Evolutionary conservation across 345 rosid species (phyloP).

Genomic region (Boechera retrofracta): DNA sequence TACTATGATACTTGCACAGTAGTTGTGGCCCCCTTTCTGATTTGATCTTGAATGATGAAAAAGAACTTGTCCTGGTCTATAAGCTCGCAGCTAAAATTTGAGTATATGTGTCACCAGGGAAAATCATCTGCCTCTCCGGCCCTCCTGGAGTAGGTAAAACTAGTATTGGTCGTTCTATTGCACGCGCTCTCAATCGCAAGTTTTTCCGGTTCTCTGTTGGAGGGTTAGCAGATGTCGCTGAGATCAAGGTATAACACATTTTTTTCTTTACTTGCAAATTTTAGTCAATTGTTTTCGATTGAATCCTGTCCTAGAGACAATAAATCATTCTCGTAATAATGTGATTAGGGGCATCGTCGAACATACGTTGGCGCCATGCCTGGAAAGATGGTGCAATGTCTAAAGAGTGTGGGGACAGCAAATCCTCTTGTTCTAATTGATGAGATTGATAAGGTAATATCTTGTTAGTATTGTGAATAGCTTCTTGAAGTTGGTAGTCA

Average conservation of each 20-base stretch:
- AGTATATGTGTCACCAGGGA: slow-evolving; percentile 60
- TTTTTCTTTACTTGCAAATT: slow-evolving; percentile 14
- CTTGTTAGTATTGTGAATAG: slow-evolving; percentile 23
- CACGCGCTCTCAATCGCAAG: slow-evolving; percentile 91
- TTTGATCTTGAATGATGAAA: slow-evolving; percentile 32
- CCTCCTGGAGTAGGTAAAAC: slow-evolving; percentile 99
- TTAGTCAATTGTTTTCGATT: background rate
- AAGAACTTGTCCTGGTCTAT: background rate
- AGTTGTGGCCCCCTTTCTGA: slow-evolving; percentile 27
- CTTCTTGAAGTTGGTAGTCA: slow-evolving; percentile 14
- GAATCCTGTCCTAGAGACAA: background rate
- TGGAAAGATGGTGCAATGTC: slow-evolving; percentile 99
- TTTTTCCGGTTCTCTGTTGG: slow-evolving; percentile 99
- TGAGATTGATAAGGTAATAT: slow-evolving; percentile 94
- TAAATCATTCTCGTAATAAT: slow-evolving; percentile 35
- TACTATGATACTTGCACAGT: slow-evolving; percentile 38
- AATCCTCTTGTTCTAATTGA: slow-evolving; percentile 99
- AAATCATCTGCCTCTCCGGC: slow-evolving; percentile 97
- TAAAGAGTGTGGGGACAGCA: slow-evolving; percentile 96
- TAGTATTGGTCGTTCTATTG: slow-evolving; percentile 97
- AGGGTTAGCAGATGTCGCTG: slow-evolving; percentile 97
- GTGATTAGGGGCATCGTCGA: slow-evolving; percentile 92
- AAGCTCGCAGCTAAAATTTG: slow-evolving; percentile 34
- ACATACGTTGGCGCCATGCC: slow-evolving; percentile 99
- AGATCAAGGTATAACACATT: slow-evolving; percentile 77